Evolutionary conservation across 805 yeast species (phyloP).

Genomic region (Candida ponderosae): DNA sequence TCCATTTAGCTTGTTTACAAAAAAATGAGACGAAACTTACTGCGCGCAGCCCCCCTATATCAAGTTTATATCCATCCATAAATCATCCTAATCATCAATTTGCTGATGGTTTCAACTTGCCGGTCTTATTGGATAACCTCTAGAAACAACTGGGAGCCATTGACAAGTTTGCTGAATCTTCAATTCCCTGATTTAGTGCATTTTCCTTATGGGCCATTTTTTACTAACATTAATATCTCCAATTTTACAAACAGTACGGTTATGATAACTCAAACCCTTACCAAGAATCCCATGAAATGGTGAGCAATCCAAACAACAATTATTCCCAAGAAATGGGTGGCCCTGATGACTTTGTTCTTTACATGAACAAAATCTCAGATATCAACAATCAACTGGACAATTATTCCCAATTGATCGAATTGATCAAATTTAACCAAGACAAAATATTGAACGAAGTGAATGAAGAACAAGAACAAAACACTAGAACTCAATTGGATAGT

Average conservation of each 20-base stretch:
- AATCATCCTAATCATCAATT: no score
- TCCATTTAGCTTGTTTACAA: no score
- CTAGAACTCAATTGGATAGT: slow-evolving; percentile 70
- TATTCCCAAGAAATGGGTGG: slow-evolving; percentile 7
- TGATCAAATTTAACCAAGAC: slow-evolving; percentile 63
- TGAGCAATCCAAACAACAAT: background rate
- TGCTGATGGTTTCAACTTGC: no score
- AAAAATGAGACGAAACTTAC: no score
- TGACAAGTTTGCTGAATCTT: no score
- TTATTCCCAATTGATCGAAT: slow-evolving; percentile 60
- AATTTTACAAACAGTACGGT: background rate
- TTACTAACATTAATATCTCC: no score
- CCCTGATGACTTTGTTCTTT: slow-evolving; percentile 49
- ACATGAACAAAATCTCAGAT: slow-evolving; percentile 61
- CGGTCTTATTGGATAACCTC: no score
- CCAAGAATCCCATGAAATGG: slow-evolving; percentile 2
- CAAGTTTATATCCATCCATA: no score
- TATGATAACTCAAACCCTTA: slow-evolving; percentile 2
- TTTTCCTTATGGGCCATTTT: no score
- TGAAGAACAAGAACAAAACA: slow-evolving; percentile 58
- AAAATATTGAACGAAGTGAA: slow-evolving; percentile 67
- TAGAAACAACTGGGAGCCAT: no score
- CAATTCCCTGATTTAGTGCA: no score
- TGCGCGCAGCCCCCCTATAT: no score
- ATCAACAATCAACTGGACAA: slow-evolving; percentile 64